Evolutionary conservation across 192 early-diverging fungal genomes (phyloP), one percentile per base, ranked within the genome.

Genomic region (Coemansia nantahalensis): DNA sequence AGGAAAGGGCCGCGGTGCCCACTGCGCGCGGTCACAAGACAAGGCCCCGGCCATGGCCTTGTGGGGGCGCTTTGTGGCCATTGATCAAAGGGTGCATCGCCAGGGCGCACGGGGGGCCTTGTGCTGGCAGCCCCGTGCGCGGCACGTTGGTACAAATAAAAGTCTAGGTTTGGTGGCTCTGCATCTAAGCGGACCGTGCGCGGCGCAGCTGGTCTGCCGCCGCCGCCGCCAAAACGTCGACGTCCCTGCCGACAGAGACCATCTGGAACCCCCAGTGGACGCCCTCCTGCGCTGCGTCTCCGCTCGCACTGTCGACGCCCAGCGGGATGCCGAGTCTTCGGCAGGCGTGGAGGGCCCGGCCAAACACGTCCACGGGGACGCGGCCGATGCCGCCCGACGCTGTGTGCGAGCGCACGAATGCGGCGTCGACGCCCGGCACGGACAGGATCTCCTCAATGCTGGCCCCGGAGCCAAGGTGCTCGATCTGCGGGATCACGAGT

Each of bases 401-500:
- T 35, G 22, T 39, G 23, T 30, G 35, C 47, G 44, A 21, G 10
- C 36, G 40, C 35, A 76, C 58, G 56, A 76, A 54, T 8, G 66
- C 72, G 4, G 72, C 72, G 23, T 68, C 72, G 10, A 68, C 49
- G 8, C 72, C 72, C 8, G 60, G 65, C 36, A 56, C 56, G n/a
- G 60, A 48, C 60, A 76, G 39, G 17, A 76, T 52, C 8, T 62
- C 61, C 14, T 76, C 61, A 28, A 68, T 33, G 33, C 52, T 53
- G 34, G 39, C 39, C 12, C 17, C 53, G 1, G 61, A 66, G 13
- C 63, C 60, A 12, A 44, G 44, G 35, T 39, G 12, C 17, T 69
- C 73, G 16, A 77, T 69, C 47, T 77, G 66, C 18, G 73, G 66
- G 23, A 69, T 65, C 13, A 69, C 42, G 26, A 69, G 39, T 23